These are phyloP conservation scores for Wallacemonas sp. DNA, from an alignment of 208 protist species.

Conservation along the genomic window DNA sequence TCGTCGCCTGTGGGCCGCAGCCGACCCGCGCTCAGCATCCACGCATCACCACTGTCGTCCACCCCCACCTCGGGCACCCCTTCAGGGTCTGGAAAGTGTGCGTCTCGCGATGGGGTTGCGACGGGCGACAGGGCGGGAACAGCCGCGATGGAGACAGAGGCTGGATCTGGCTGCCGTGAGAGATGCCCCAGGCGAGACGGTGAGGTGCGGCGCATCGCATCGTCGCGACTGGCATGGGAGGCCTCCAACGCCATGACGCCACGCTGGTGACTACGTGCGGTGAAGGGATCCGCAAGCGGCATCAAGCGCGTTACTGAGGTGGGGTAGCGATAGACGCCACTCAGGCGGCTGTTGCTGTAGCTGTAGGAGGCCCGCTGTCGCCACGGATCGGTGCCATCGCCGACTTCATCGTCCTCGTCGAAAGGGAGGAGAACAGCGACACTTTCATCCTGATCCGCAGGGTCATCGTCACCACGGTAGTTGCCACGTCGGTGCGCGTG, in stretches of 20 bases:
- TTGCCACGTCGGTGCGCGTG: not conserved
- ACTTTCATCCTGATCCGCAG: not conserved
- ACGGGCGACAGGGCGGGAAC: no score
- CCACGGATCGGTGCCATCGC: not conserved
- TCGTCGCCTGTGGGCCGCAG: slow-evolving; percentile 35
- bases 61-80: no score
- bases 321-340: slow-evolving; percentile 1
- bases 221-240: no score
- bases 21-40: not conserved
- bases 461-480: not conserved
- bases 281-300: not conserved
- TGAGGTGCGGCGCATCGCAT: no score
- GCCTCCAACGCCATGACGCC: no score
- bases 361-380: not conserved
- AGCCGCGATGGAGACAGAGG: no score
- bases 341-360: not conserved
- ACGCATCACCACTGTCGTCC: not conserved
- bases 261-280: no score
- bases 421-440: not conserved
- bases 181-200: no score
- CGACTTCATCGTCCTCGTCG: slow-evolving; percentile 4
- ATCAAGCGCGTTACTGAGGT: not conserved
- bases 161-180: no score
- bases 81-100: no score
- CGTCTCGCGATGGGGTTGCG: no score